Evolutionary conservation across 129 eudicot species (phyloP), one percentile per base, ranked within the genome.

Genomic region (Flaveria bidentis): DNA sequence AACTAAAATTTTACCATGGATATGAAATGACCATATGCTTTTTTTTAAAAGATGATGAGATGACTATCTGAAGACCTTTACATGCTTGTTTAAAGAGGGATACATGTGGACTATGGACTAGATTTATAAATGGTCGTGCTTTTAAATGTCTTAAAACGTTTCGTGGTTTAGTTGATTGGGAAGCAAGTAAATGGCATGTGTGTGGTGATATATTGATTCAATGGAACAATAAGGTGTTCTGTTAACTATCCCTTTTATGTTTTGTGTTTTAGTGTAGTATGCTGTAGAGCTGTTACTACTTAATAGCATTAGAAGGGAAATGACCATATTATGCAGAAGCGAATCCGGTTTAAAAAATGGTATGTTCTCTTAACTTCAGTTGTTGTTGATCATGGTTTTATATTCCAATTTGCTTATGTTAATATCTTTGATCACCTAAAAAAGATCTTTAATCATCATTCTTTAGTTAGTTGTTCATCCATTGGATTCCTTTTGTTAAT

Each of bases 281-380:
- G 66, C 4, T 71, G 28, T 65, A 76, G 85, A 64, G 87, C 69
- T 44, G 80, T 76, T 52, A 33, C 46, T 76, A 57, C 79, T 65
- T 47, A 52, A 64, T 71, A 62, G 55, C 74, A 2, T 41, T 75
- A 78, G 47, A 75, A 68, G 80, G 82, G 70, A 82, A 62, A 74
- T 78, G 72, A 63, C 76, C 51, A 9, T 72, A 81, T 69, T 74
- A 78, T 71, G 84, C 78, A 28, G 82, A 78, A 20, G 16, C 7
- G 42, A 80, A 72, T 51, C 60, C 20, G 13, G 36, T 26, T 82
- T 74, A 25, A 53, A 9, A 82, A 55, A 57, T 78, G 88, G 88
- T 85, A 74, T 50, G 73, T 17, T 60, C 42, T 82, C 66, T 41
- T 61, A 71, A 36, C 42, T 53, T 50, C n/a, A 36, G 49, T 71